Evolutionary conservation across 2,329 filamentous ascomycete genomes (phyloP), one percentile per base, ranked within the genome.

Genomic region (Nigrograna mackinnonii): DNA sequence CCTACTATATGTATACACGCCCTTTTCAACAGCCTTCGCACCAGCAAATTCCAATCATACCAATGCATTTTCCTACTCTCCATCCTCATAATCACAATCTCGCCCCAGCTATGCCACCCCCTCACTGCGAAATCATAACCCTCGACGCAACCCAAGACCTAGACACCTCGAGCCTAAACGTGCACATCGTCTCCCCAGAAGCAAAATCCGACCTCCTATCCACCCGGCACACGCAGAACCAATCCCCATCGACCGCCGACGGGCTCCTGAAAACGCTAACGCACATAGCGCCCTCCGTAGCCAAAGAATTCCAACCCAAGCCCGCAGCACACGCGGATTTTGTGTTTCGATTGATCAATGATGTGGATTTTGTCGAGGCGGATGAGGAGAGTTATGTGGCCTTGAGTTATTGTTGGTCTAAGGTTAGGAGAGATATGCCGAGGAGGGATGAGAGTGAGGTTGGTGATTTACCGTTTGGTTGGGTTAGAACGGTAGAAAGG

Each of bases 381-480:
- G 65, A 69, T 22, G 66, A 68, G 35, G 35, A 49, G n/a, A 64
- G 68, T 4, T 74, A 69, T 46, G 68, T 74, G 28, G 70, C 72
- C 3, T 47, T 75, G 35, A 74, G 71, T 54, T 75, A 75, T 47
- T 67, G 70, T 43, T 67, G 70, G 45, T 69, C 68, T 40, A 57
- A 55, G 31, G 47, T 44, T 37, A 40, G 54, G 41, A 37, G 58
- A 55, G 35, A 67, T 44, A 51, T 47, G 20, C 50, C 61, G 39
- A 45, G 52, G 37, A 55, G 46, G 39, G 49, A 59, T 1, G 43
- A 58, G 3, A n/a, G 56, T 22, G 54, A 52, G 5, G 36, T 61
- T 0, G 57, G 59, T 12, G 58, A 60, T 30, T 45, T 67, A 22
- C 64, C 64, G 1, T 68, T 68, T 46, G 64, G 63, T 12, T 67